Evolutionary conservation across 2,329 filamentous ascomycete genomes (phyloP).

Genomic region (Ophiosphaerella korrae): DNA sequence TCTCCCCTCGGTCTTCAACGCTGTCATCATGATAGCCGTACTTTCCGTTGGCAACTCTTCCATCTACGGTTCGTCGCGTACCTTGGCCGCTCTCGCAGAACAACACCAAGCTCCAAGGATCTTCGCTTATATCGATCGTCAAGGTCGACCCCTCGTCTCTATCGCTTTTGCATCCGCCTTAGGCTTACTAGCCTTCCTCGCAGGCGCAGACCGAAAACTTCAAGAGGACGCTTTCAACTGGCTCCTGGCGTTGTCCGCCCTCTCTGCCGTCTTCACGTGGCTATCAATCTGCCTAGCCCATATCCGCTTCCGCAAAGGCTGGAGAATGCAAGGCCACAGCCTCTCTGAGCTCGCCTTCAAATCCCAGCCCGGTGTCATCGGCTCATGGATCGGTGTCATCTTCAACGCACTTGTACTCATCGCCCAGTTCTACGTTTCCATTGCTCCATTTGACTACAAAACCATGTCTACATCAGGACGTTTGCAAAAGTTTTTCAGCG

Average conservation of each 20-base stretch:
- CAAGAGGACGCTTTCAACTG: slow-evolving; percentile 62
- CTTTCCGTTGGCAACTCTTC: slow-evolving; percentile 90
- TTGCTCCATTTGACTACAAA: slow-evolving; percentile 70
- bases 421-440: slow-evolving; percentile 87
- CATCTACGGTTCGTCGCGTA: slow-evolving; percentile 89
- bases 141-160: slow-evolving; percentile 64
- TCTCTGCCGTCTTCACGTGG: slow-evolving; percentile 78
- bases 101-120: slow-evolving; percentile 65
- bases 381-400: slow-evolving; percentile 78
- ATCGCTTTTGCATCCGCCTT: slow-evolving; percentile 61
- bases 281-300: slow-evolving; percentile 65
- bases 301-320: slow-evolving; percentile 68
- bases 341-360: slow-evolving; percentile 79
- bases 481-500: slow-evolving; percentile 72
- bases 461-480: slow-evolving; percentile 53
- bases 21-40: slow-evolving; percentile 89
- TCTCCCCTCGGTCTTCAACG: slow-evolving; percentile 89
- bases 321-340: slow-evolving; percentile 65
- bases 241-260: slow-evolving; percentile 73
- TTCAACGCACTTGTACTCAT: slow-evolving; percentile 78
- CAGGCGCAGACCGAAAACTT: slow-evolving; percentile 47
- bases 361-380: slow-evolving; percentile 77
- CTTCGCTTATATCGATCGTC: slow-evolving; percentile 65
- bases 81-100: slow-evolving; percentile 85
- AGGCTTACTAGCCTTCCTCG: slow-evolving; percentile 65